Conservation (phyloP, 345 rosid species). For the Citrus inodora region DNA sequence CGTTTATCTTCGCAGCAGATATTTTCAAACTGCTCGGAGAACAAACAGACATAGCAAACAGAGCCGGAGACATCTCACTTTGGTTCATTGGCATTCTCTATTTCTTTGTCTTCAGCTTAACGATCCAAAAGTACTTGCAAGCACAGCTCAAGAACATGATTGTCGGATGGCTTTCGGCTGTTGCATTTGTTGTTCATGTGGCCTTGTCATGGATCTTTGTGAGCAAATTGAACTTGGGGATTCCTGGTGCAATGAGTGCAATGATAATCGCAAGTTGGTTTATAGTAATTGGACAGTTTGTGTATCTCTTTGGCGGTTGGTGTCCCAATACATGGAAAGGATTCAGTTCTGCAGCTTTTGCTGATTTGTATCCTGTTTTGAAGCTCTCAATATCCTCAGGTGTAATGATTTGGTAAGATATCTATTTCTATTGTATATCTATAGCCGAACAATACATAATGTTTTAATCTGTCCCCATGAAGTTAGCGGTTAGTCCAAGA, state of each 20-base stretch:
- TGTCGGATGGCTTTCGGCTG: constrained; percentile 26
- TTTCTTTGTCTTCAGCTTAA: not conserved
- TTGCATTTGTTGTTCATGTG: constrained; percentile 22
- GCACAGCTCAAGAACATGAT: constrained; percentile 34
- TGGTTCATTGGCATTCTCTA: constrained; percentile 13
- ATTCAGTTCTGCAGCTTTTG: constrained; percentile 42
- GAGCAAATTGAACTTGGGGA: constrained; percentile 16
- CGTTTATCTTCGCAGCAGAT: not conserved
- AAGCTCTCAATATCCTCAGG: constrained; percentile 67
- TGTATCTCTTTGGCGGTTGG: constrained; percentile 60
- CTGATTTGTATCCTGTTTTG: constrained; percentile 42
- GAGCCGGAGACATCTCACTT: not conserved
- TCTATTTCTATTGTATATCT: not conserved
- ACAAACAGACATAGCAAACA: not conserved
- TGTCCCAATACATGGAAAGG: constrained; percentile 75
- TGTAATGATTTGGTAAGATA: constrained; percentile 52
- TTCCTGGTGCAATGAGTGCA: constrained; percentile 37
- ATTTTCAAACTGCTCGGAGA: constrained; percentile 1
- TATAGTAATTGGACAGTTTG: constrained; percentile 13
- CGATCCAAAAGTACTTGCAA: constrained; percentile 37
- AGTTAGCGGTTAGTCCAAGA: too few species aligned
- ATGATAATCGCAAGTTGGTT: constrained; percentile 29
- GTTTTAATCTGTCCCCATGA: too few species aligned
- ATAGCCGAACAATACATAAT: too few species aligned
- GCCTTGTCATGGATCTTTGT: constrained; percentile 38